Base-by-base conservation (phyloP, 2,329 filamentous ascomycete genomes). In the Amauroascus verrucosus region DNA sequence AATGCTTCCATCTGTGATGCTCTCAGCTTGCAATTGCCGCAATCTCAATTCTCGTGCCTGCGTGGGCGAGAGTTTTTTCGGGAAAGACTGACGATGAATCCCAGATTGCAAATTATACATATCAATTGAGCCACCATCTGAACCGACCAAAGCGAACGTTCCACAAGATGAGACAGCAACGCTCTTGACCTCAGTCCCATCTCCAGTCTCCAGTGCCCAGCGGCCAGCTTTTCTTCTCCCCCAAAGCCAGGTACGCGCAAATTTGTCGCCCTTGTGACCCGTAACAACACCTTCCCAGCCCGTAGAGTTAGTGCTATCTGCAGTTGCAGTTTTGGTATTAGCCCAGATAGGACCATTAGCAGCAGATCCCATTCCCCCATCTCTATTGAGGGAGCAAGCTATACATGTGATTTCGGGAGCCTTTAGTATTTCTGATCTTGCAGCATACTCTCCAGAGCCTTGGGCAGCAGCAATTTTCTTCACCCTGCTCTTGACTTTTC, bases 51-150 rank as follows among this genome's bases (percentile, higher is more conserved):
- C 85, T 60, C 85, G 83, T 1, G 86, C 85, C 70, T 95, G 88
- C 0, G 82, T 81, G 1, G 85, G 85, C 0, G 85, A 90, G 44
- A 94, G 70, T 43, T 79, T 80, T 7, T 88, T 83, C 0, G 93
- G 93, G 67, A 95, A 98, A 16, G 85, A 82, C 64, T 94, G 88
- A 54, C 91, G 83, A 68, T 94, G 88, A 18, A 84, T 75, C 43
- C 93, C 93, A 43, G 93, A 97, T 67, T 98, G 93, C 55, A 98
- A 75, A 66, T 98, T 98, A 78, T 86, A 97, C 85, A 95, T 91
- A 67, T 96, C 89, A 53, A 98, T 83, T 32, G 82, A 81, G 40
- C 93, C 93, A 35, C 79, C 82, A 28, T 81, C 82, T 0, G 91
- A 96, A 1, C 93, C 93, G 20, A 98, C 77, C 3, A 97, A 72